Conservation (phyloP, 768 basidiomycete species). For the Cystobasidium tubakii region DNA sequence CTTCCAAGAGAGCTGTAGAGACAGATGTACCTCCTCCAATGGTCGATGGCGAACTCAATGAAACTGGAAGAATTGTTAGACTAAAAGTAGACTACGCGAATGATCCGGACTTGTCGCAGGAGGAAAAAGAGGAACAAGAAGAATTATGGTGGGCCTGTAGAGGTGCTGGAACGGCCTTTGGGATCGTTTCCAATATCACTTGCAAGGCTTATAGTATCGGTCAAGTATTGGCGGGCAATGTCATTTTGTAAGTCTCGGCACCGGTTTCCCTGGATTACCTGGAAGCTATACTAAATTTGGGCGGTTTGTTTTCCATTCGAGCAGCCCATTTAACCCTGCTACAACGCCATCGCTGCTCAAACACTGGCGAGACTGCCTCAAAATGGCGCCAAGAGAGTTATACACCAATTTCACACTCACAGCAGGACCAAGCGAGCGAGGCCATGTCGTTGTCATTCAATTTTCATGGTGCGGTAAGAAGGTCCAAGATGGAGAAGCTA, state of each 20-base stretch:
- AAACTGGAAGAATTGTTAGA: conserved; percentile 71
- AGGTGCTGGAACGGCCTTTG: conserved; percentile 74
- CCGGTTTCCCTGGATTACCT: too few relatives aligned
- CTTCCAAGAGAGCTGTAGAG: background rate
- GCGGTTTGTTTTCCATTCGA: too few relatives aligned
- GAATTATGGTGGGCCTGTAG: conserved; percentile 84
- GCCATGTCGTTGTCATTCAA: conserved; percentile 77
- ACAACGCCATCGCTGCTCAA: conserved; percentile 81
- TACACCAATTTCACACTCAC: conserved; percentile 87
- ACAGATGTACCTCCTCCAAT: background rate
- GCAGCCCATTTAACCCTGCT: conserved; percentile 75
- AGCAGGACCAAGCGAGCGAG: conserved; percentile 70
- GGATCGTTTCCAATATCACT: conserved; percentile 82
- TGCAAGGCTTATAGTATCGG: conserved; percentile 82
- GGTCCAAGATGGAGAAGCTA: conserved; percentile 65
- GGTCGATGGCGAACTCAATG: conserved; percentile 56
- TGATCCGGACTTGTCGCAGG: background rate
- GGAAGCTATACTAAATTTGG: too few relatives aligned
- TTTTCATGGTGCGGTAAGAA: conserved; percentile 75
- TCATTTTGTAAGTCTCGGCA: conserved; percentile 84
- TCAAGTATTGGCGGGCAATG: conserved; percentile 82
- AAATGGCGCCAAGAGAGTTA: conserved; percentile 74
- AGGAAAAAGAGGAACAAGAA: conserved; percentile 58
- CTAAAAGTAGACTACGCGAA: conserved; percentile 60
- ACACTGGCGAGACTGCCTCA: conserved; percentile 89